Evolutionary conservation across 2,329 filamentous ascomycete genomes (phyloP).

Genomic region (Stromatinia cepivora): DNA sequence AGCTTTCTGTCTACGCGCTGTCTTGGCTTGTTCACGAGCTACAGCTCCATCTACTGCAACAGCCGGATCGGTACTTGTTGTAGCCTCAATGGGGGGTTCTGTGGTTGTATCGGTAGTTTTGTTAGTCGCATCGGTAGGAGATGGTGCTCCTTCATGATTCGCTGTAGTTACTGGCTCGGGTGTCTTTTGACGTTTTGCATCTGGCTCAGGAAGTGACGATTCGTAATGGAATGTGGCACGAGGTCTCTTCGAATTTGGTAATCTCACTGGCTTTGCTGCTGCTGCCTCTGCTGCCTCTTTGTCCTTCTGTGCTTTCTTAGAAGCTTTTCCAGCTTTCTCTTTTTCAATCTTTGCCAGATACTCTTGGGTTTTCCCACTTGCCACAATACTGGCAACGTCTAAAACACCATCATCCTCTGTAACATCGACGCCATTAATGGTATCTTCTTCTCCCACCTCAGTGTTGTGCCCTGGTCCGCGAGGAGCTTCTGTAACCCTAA

Average conservation of each 20-base stretch:
- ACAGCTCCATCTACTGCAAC: conserved; percentile 32
- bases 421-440: conserved; percentile 44
- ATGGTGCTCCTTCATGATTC: conserved; percentile 27
- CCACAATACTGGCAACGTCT: conserved; percentile 82
- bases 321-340: conserved; percentile 55
- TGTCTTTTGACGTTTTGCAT: conserved; percentile 44
- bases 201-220: conserved; percentile 53
- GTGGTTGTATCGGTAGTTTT: conserved; percentile 17
- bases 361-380: conserved; percentile 76
- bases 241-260: conserved; percentile 72
- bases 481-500: conserved; percentile 40
- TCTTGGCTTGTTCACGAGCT: conserved; percentile 37
- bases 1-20: conserved; percentile 37
- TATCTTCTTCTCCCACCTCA: conserved; percentile 42
- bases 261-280: conserved; percentile 55
- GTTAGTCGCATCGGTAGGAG: conserved; percentile 25
- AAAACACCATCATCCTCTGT: conserved; percentile 70
- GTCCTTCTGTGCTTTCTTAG: conserved; percentile 55
- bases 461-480: conserved; percentile 29
- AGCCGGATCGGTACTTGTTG: conserved; percentile 24
- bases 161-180: conserved; percentile 34
- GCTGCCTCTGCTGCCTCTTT: conserved; percentile 50
- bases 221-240: conserved; percentile 74
- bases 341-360: conserved; percentile 82
- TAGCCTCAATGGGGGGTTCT: conserved; percentile 25